A percentile compares a stretch with the other conserved stretches of the same genome.
Conservation (phyloP, 495 filamentous ascomycete genomes). For the Daldinia loculata region DNA sequence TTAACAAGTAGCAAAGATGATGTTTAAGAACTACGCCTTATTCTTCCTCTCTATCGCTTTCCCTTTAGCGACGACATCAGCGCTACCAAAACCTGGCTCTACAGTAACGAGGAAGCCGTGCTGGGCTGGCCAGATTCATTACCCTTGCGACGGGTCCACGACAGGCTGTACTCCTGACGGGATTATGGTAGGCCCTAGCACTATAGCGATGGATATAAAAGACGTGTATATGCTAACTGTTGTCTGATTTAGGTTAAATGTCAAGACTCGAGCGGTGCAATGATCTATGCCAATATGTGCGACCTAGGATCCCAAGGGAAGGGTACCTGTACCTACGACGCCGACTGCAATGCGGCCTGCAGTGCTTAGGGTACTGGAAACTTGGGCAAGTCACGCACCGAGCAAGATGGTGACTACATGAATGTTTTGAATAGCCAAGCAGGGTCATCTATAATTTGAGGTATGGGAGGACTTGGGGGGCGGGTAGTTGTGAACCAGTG, state of each 20-base stretch:
- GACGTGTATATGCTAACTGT: not conserved
- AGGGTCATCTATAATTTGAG: not conserved
- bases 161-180: conserved; percentile 29
- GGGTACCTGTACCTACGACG: conserved; percentile 28
- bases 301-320: not conserved
- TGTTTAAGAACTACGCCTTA: conserved; percentile 18
- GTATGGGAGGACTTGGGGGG: not conserved
- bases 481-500: not conserved
- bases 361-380: not conserved
- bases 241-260: conserved; percentile 25
- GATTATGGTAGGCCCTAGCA: conserved; percentile 23
- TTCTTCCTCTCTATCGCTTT: conserved; percentile 17
- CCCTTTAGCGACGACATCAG: conserved; percentile 14
- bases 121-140: conserved; percentile 30
- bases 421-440: not conserved
- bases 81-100: not conserved
- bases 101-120: conserved; percentile 4
- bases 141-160: conserved; percentile 15
- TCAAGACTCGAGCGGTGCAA: conserved; percentile 1
- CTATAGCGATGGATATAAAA: not conserved
- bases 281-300: conserved; percentile 29
- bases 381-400: not conserved
- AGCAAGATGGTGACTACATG: not conserved
- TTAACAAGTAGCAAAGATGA: conserved; percentile 12
- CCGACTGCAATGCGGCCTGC: conserved; percentile 27